These are phyloP conservation scores for Fusarium buxicola DNA, from an alignment of 2,329 filamentous ascomycete species.

Conservation along the genomic window DNA sequence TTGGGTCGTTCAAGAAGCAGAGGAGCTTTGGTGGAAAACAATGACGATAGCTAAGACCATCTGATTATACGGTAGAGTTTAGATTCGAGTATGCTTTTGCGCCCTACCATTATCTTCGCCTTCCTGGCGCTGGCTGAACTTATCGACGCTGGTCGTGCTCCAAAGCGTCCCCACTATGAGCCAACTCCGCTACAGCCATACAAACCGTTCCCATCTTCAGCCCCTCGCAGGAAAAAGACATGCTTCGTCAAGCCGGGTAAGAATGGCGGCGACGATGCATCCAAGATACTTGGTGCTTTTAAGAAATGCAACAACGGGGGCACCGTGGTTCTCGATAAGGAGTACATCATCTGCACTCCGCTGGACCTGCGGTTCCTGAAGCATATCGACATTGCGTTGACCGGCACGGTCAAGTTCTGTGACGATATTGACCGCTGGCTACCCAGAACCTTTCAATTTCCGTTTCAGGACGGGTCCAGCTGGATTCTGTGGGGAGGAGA, in stretches of 20 bases:
- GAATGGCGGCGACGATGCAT: slow-evolving; percentile 18
- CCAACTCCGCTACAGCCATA: slow-evolving; percentile 9
- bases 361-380: slow-evolving; percentile 73
- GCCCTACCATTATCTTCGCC: not conserved
- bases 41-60: not conserved
- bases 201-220: slow-evolving; percentile 2
- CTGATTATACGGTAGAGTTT: not conserved
- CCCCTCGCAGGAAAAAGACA: slow-evolving; percentile 1
- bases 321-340: slow-evolving; percentile 67
- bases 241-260: slow-evolving; percentile 44
- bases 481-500: slow-evolving; percentile 44
- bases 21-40: not conserved
- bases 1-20: not conserved
- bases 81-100: not conserved
- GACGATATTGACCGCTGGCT: slow-evolving; percentile 76
- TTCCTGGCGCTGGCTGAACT: not conserved
- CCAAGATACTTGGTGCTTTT: slow-evolving; percentile 14
- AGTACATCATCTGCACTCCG: slow-evolving; percentile 71
- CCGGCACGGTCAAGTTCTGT: slow-evolving; percentile 69
- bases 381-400: slow-evolving; percentile 69
- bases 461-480: slow-evolving; percentile 70
- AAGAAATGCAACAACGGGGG: slow-evolving; percentile 69
- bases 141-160: not conserved
- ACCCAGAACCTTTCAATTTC: slow-evolving; percentile 69
- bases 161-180: slow-evolving; percentile 7